Evolutionary conservation across 2,329 filamentous ascomycete genomes (phyloP).

Genomic region (Exophiala oligosperma): DNA sequence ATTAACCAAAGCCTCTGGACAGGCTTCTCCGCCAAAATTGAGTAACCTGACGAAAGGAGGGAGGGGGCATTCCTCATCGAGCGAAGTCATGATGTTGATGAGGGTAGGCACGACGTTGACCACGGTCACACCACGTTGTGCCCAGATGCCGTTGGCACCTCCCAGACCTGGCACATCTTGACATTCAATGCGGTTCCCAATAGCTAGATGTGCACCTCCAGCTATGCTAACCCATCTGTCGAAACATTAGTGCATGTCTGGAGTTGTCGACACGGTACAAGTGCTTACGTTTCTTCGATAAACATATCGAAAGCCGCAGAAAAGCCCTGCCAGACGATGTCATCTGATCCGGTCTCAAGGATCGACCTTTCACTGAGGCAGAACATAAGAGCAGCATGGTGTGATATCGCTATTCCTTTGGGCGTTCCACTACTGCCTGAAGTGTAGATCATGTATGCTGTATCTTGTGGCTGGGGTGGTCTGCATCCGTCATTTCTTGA

Average conservation of each 20-base stretch:
- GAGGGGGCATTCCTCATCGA: background rate
- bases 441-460: background rate
- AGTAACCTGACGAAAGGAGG: background rate
- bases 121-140: background rate
- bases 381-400: slow-evolving; percentile 2
- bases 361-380: slow-evolving; percentile 1
- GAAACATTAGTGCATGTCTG: background rate
- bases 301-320: slow-evolving; percentile 1
- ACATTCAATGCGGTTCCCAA: background rate
- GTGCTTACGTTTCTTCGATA: background rate
- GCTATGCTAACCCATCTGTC: background rate
- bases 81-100: slow-evolving; percentile 4
- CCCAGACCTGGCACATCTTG: slow-evolving; percentile 1
- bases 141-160: slow-evolving; percentile 1
- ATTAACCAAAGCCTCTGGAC: slow-evolving; percentile 1
- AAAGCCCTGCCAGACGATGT: slow-evolving; percentile 3
- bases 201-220: background rate
- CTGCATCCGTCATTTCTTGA: background rate
- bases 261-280: background rate
- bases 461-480: background rate
- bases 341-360: background rate
- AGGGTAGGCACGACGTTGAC: slow-evolving; percentile 1
- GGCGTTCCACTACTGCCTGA: background rate
- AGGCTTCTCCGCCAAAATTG: slow-evolving; percentile 6
- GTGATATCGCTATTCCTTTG: slow-evolving; percentile 21